Conservation (phyloP, 2,329 filamentous ascomycete genomes). For the Neurospora sp. region DNA sequence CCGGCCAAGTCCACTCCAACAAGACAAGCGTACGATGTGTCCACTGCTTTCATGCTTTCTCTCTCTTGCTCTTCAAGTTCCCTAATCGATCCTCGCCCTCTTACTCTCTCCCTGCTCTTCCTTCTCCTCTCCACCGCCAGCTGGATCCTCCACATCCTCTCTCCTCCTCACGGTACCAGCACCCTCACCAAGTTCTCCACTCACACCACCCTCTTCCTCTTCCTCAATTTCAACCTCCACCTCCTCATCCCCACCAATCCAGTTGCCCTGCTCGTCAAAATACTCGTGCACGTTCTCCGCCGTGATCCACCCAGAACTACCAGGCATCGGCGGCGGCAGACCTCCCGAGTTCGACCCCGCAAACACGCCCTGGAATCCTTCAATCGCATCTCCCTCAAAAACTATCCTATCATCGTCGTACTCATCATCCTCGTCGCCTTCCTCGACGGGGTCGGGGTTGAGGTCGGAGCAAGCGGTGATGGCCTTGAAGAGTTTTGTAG, state of each 20-base stretch:
- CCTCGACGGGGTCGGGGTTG: slow-evolving; percentile 58
- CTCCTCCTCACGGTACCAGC: slow-evolving; percentile 14
- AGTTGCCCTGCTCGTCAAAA: slow-evolving; percentile 73
- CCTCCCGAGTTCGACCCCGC: slow-evolving; percentile 27
- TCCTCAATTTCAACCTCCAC: slow-evolving; percentile 29
- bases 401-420: slow-evolving; percentile 40
- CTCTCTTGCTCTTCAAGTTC: neutral
- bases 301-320: slow-evolving; percentile 77
- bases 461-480: slow-evolving; percentile 67
- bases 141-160: slow-evolving; percentile 6
- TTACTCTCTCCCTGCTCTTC: slow-evolving; percentile 10
- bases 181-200: slow-evolving; percentile 22
- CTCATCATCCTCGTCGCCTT: slow-evolving; percentile 47
- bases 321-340: slow-evolving; percentile 58
- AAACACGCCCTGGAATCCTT: slow-evolving; percentile 47
- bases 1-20: no score
- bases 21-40: no score
- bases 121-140: slow-evolving; percentile 2
- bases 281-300: slow-evolving; percentile 82
- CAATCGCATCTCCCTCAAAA: slow-evolving; percentile 47
- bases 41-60: neutral
- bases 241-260: slow-evolving; percentile 42
- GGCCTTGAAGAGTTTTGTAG: slow-evolving; percentile 52
- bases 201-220: slow-evolving; percentile 35
- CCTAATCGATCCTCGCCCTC: slow-evolving; percentile 11